Conservation (phyloP, 2,329 filamentous ascomycete species). For the Hymenoscyphus repandus region DNA sequence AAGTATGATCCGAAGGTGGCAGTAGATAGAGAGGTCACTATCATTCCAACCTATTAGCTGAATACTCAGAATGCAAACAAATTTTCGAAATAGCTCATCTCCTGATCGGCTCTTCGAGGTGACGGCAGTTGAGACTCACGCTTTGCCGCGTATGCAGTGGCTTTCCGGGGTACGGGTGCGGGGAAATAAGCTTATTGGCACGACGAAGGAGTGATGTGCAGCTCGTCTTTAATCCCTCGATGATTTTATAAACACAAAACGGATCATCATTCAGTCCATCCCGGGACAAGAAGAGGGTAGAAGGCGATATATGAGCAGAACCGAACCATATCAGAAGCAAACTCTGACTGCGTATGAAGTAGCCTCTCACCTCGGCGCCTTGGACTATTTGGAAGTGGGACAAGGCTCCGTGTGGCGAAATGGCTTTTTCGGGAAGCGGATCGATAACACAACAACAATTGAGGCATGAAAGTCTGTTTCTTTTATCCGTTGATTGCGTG, state of each 20-base stretch:
- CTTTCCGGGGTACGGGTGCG: background rate
- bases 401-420: background rate
- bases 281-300: background rate
- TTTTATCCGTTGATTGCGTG: too few species aligned
- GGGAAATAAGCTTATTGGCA: background rate
- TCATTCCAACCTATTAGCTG: background rate
- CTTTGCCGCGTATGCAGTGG: background rate
- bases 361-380: background rate
- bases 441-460: background rate
- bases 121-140: background rate
- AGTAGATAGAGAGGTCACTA: background rate
- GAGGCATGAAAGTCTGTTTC: too few species aligned
- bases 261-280: conserved; percentile 1
- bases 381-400: conserved; percentile 2
- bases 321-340: background rate
- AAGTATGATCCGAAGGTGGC: background rate
- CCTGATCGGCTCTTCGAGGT: background rate
- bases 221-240: background rate
- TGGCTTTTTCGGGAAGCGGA: background rate
- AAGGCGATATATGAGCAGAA: conserved; percentile 5
- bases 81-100: too few species aligned
- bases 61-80: too few species aligned
- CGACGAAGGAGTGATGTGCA: background rate
- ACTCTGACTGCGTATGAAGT: conserved; percentile 2
- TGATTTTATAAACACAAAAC: background rate